Evolutionary conservation across 352 stramenopile species (phyloP).

Genomic region (Phytopythium ostracodes): DNA sequence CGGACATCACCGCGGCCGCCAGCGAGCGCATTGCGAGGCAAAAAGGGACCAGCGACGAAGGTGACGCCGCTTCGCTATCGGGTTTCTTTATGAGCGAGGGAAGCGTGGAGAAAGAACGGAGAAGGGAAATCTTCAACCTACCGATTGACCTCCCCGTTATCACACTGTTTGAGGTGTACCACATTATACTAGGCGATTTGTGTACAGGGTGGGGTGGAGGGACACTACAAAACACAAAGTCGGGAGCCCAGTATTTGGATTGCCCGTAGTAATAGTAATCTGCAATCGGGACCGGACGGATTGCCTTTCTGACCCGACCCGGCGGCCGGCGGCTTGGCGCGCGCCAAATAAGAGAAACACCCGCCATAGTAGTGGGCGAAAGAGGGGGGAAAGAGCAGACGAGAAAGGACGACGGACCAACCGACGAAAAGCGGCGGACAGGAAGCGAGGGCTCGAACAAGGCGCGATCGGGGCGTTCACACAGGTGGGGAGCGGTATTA

Average conservation of each 20-base stretch:
- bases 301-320: not conserved
- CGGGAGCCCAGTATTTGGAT: not conserved
- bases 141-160: not conserved
- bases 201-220: too few relatives aligned
- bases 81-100: not conserved
- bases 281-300: not conserved
- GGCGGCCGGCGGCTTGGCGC: not conserved
- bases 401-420: not conserved
- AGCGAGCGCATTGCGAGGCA: not conserved
- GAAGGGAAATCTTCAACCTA: constrained; percentile 1
- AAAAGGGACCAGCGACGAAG: not conserved
- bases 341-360: constrained; percentile 5
- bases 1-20: not conserved
- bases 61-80: not conserved
- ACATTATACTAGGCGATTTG: not conserved
- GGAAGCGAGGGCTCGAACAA: too few relatives aligned
- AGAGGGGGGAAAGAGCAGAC: not conserved
- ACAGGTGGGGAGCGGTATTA: not conserved
- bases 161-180: not conserved
- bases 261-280: too few relatives aligned
- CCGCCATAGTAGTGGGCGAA: not conserved
- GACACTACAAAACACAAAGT: not conserved
- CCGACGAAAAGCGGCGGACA: not conserved
- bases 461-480: not conserved
- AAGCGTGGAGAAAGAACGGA: not conserved